Conservation (phyloP, 805 yeast genomes). For the Jamesozyma spencerorum region DNA sequence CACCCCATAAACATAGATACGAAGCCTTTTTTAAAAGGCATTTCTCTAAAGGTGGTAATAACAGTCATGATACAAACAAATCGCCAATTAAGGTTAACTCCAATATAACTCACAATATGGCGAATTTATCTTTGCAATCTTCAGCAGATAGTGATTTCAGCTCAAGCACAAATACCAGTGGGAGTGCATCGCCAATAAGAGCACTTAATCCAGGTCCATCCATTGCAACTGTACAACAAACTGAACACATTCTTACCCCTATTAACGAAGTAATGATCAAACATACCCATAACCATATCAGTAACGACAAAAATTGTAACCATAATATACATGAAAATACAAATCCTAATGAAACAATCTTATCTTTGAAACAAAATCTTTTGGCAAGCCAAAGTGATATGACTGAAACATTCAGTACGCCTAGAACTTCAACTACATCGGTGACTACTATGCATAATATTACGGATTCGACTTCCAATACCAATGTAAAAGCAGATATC, state of each 20-base stretch:
- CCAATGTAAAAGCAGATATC: no score
- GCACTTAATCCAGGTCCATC: constrained; percentile 16
- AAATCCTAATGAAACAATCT: constrained; percentile 11
- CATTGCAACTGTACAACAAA: constrained; percentile 17
- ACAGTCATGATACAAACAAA: neutral
- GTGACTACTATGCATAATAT: neutral
- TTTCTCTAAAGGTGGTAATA: neutral
- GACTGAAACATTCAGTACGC: neutral
- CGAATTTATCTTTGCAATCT: constrained; percentile 6
- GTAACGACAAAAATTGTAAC: neutral
- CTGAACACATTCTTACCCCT: constrained; percentile 9
- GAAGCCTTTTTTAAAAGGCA: constrained; percentile 3
- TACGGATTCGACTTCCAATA: no score
- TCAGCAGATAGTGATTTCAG: neutral
- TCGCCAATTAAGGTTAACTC: neutral
- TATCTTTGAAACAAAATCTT: constrained; percentile 17
- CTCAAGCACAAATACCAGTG: neutral
- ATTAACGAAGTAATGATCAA: constrained; percentile 1
- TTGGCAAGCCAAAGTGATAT: constrained; percentile 9
- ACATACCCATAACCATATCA: neutral
- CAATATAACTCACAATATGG: constrained; percentile 6
- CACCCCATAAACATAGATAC: neutral
- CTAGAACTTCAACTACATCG: constrained; percentile 1
- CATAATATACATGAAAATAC: neutral
- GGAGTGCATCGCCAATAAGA: constrained; percentile 1